These are phyloP conservation scores for Gynochthodes officinalis DNA, from an alignment of 257 asterid genomes.

Conservation along the genomic window DNA sequence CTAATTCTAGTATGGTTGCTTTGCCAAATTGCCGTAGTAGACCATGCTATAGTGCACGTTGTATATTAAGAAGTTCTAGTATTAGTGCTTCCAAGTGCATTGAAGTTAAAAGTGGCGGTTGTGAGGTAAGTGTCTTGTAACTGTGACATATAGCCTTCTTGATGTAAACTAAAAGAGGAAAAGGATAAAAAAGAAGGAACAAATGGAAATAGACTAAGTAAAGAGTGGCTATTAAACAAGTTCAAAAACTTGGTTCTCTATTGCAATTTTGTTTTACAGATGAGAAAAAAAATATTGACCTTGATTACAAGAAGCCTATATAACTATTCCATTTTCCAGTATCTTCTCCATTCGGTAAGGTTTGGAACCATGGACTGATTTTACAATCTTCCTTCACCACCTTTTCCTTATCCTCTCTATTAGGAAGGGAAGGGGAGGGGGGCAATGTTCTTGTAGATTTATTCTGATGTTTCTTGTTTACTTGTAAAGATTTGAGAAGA, in stretches of 20 bases:
- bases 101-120: slow-evolving; percentile 55
- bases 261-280: not conserved
- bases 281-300: not conserved
- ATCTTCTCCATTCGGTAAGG: not conserved
- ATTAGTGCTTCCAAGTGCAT: slow-evolving; percentile 79
- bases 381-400: too few species aligned
- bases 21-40: slow-evolving; percentile 40
- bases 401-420: not conserved
- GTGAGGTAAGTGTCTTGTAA: slow-evolving; percentile 47
- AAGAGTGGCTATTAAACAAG: not conserved
- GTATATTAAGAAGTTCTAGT: slow-evolving; percentile 78
- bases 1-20: slow-evolving; percentile 32
- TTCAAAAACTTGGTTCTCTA: not conserved
- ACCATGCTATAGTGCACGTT: slow-evolving; percentile 72
- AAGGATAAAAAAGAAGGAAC: not conserved
- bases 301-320: not conserved
- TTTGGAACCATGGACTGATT: too few species aligned
- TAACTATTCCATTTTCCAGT: not conserved
- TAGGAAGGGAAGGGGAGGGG: not conserved
- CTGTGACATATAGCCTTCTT: slow-evolving; percentile 1
- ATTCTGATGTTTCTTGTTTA: not conserved
- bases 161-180: too few species aligned
- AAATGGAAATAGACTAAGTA: not conserved
- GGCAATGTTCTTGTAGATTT: not conserved
- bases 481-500: not conserved